Evolutionary conservation across 257 asterid species (phyloP), one percentile per base, ranked within the genome.

Genomic region (Gentiana macrophylla): DNA sequence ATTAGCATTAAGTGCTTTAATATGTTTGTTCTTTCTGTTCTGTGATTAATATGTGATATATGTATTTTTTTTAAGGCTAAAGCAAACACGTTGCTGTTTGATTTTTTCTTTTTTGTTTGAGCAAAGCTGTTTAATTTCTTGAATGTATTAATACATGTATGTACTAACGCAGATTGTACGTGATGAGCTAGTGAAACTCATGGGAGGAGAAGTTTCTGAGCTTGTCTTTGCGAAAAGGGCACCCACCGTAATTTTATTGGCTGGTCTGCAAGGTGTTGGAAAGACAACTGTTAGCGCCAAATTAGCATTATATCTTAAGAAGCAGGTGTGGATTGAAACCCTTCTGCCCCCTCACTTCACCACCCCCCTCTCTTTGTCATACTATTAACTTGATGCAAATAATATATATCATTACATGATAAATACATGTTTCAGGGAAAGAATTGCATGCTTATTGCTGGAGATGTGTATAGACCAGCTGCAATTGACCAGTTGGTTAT

Each of bases 221-320:
- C 83, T 91, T 64, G 84, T 69, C 11, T 87, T 71, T 72, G 85
- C 95, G 50, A 87, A 85, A 62, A 75, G 82, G 55, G 77, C 68
- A 44, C 98, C 98, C 24, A 87, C 95, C 48, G 83, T 87, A 51
- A 87, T 91, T 70, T 70, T 91, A 68, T 78, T 91, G 78, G 98
- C 98, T 35, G 97, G 98, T 60, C 68, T 91, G 70, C 98, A 91
- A 83, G 97, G 98, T 74, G 98, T 91, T 76, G 98, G 98, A 68
- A 91, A 91, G 81, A 91, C 98, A 49, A 87, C 98, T n/a, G 97
- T 91, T 70, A 59, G 96, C 49, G 98, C 97, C 53, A 91, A 91
- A 74, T 83, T 91, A 67, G 95, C 98, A 60, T 77, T 84, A 57
- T 91, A 91, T 80, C 95, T 91, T 54, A 84, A 84, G 70, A 91